Evolutionary conservation across 2,329 filamentous ascomycete genomes (phyloP).

Genomic region (Akanthomyces uredinophilus): DNA sequence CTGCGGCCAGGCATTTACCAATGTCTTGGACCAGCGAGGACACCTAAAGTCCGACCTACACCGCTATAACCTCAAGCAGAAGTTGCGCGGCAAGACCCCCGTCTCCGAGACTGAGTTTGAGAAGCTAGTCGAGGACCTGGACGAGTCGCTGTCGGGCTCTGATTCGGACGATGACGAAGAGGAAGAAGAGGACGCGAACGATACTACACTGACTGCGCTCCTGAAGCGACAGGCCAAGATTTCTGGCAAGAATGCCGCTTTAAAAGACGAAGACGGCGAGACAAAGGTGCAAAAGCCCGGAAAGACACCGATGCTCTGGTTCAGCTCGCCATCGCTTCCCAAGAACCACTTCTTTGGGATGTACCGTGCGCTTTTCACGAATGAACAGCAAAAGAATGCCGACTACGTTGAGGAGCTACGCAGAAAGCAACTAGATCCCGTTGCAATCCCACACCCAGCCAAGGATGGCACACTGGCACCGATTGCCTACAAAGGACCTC

Average conservation of each 20-base stretch:
- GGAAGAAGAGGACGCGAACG: slow-evolving; percentile 54
- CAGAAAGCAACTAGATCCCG: slow-evolving; percentile 71
- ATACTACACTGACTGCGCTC: slow-evolving; percentile 68
- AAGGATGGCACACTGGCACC: slow-evolving; percentile 54
- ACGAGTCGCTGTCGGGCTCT: slow-evolving; percentile 90
- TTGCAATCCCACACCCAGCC: slow-evolving; percentile 44
- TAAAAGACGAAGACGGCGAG: slow-evolving; percentile 45
- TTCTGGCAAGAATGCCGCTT: slow-evolving; percentile 44
- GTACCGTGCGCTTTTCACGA: slow-evolving; percentile 76
- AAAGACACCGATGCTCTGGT: slow-evolving; percentile 79
- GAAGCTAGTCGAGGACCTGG: slow-evolving; percentile 74
- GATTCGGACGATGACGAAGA: slow-evolving; percentile 68
- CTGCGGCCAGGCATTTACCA: slow-evolving; percentile 67
- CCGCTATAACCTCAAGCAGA: slow-evolving; percentile 91
- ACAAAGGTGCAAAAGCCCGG: slow-evolving; percentile 51
- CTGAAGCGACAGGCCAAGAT: slow-evolving; percentile 80
- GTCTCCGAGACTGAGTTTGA: slow-evolving; percentile 83
- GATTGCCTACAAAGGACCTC: slow-evolving; percentile 62
- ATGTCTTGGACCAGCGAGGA: slow-evolving; percentile 72
- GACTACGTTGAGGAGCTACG: slow-evolving; percentile 63
- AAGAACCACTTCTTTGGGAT: slow-evolving; percentile 76
- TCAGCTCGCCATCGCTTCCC: slow-evolving; percentile 69
- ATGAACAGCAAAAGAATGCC: slow-evolving; percentile 58
- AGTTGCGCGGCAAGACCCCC: slow-evolving; percentile 65
- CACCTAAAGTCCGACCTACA: slow-evolving; percentile 91